These are phyloP conservation scores for Falciphora oryzae DNA, from an alignment of 2,329 filamentous ascomycete genomes.

Conservation along the genomic window DNA sequence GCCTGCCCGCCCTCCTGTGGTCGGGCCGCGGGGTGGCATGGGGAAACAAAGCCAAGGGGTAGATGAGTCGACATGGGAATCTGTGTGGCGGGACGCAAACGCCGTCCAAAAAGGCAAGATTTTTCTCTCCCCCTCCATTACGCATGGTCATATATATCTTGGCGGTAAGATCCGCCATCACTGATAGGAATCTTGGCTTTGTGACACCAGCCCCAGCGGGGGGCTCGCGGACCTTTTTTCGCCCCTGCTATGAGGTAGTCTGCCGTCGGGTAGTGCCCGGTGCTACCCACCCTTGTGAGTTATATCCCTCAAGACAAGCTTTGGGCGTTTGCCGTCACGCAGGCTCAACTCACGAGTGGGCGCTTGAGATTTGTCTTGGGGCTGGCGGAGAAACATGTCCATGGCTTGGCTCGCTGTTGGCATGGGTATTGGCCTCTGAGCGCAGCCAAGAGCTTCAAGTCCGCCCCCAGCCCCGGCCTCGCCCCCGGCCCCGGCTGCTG, in stretches of 20 bases:
- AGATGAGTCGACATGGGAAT: neutral
- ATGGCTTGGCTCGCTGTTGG: neutral
- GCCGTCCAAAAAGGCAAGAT: neutral
- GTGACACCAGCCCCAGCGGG: neutral
- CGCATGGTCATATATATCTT: neutral
- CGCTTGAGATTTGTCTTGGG: neutral
- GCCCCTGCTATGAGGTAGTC: neutral
- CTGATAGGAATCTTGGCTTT: conserved; percentile 1
- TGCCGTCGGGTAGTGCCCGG: neutral
- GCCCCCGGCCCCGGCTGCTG: too few relatives aligned
- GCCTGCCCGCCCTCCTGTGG: too few relatives aligned
- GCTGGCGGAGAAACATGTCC: neutral
- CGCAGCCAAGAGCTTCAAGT: neutral
- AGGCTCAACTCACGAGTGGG: neutral
- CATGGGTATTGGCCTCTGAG: neutral
- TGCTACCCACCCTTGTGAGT: neutral
- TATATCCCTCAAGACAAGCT: neutral
- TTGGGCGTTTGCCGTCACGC: neutral
- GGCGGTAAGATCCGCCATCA: neutral
- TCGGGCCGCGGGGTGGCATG: neutral
- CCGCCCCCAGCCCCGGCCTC: neutral
- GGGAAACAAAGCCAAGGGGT: neutral
- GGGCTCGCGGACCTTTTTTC: too few relatives aligned
- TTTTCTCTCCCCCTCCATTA: neutral
- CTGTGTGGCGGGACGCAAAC: too few relatives aligned